Conservation (phyloP, 1,284 basidiomycete genomes). For the Trichosporon faecale region DNA sequence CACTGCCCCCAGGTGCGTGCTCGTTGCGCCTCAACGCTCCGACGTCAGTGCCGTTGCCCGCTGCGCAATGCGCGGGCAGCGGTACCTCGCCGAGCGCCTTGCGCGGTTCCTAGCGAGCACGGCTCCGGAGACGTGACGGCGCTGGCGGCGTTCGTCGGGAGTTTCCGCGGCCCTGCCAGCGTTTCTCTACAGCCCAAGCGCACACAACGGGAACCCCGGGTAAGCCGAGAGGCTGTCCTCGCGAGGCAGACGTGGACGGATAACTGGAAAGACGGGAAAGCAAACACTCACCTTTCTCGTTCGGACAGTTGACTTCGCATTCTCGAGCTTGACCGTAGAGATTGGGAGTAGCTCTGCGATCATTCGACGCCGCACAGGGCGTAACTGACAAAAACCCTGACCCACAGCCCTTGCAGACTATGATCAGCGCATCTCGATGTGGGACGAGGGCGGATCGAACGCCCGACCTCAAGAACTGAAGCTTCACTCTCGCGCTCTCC, state of each 20-base stretch:
- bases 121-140: background rate
- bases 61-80: background rate
- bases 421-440: background rate
- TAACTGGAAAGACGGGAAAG: too few relatives aligned
- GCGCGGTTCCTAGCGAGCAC: background rate
- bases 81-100: background rate
- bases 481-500: constrained; percentile 12
- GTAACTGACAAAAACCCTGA: background rate
- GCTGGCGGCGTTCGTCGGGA: background rate
- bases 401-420: background rate
- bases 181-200: too few relatives aligned
- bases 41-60: background rate
- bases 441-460: constrained; percentile 11
- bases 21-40: background rate
- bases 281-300: too few relatives aligned
- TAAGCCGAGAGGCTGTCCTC: too few relatives aligned
- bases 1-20: background rate
- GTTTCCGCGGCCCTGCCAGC: background rate
- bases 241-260: too few relatives aligned
- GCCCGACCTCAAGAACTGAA: constrained; percentile 12
- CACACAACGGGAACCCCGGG: too few relatives aligned
- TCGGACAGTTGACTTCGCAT: too few relatives aligned
- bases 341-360: too few relatives aligned
- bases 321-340: too few relatives aligned
- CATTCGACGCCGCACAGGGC: too few relatives aligned